Conservation (phyloP, 306 rosid species). For the Prosopis cineraria region DNA sequence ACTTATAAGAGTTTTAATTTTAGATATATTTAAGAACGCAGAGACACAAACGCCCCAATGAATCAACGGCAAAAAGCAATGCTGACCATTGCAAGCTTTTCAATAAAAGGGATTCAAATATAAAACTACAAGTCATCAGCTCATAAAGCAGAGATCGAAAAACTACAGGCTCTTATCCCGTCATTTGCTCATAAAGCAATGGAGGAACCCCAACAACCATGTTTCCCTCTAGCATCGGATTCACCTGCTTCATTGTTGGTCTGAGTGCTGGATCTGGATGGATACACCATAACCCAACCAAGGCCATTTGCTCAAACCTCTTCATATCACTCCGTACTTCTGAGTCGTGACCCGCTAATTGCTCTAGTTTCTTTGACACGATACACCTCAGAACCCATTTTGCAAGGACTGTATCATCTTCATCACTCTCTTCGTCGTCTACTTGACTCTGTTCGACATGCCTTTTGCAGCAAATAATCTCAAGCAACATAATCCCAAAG, state of each 20-base stretch:
- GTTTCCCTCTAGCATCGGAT: constrained; percentile 44
- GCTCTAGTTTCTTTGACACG: constrained; percentile 26
- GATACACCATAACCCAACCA: constrained; percentile 47
- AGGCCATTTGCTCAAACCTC: constrained; percentile 45
- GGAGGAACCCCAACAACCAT: constrained; percentile 44
- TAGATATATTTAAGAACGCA: too few species aligned
- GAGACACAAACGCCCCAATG: too few species aligned
- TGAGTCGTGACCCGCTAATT: constrained; percentile 28
- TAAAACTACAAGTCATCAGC: background rate
- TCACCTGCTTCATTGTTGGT: constrained; percentile 49
- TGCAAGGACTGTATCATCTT: constrained; percentile 30
- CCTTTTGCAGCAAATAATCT: constrained; percentile 42
- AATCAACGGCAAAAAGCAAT: too few species aligned
- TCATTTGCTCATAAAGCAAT: constrained; percentile 34
- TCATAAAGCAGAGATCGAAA: background rate
- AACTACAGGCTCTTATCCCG: constrained; percentile 9
- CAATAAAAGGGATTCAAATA: background rate
- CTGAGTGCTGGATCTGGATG: constrained; percentile 39
- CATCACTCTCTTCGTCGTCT: constrained; percentile 24
- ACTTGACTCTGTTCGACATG: constrained; percentile 17
- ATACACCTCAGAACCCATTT: constrained; percentile 37
- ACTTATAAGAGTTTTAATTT: too few species aligned
- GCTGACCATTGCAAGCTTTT: background rate
- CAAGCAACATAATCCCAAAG: constrained; percentile 39
- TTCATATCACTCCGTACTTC: constrained; percentile 39